Evolutionary conservation across 495 filamentous ascomycete species (phyloP).

Genomic region (Penicillium atrosanguineum): DNA sequence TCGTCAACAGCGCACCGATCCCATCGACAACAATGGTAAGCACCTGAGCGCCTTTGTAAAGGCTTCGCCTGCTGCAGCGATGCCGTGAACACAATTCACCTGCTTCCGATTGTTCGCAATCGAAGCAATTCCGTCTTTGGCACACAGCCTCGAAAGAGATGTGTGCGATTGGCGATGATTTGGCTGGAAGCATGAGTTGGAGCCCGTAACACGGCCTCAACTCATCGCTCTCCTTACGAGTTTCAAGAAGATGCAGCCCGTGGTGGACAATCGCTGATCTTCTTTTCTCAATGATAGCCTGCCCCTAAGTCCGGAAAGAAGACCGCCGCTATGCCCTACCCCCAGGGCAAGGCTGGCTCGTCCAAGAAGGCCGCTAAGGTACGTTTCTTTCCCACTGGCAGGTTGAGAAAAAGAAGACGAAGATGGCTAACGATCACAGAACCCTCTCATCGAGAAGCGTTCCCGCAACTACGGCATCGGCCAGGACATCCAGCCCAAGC

Average conservation of each 20-base stretch:
- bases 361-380: slow-evolving; percentile 97
- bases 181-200: slow-evolving; percentile 75
- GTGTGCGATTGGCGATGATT: slow-evolving; percentile 61
- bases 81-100: slow-evolving; percentile 34
- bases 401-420: slow-evolving; percentile 16
- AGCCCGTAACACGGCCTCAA: slow-evolving; percentile 54
- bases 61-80: slow-evolving; percentile 38
- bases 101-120: slow-evolving; percentile 34
- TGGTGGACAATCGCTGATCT: slow-evolving; percentile 87
- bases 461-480: slow-evolving; percentile 98
- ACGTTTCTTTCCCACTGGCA: slow-evolving; percentile 37
- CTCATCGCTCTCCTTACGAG: slow-evolving; percentile 78
- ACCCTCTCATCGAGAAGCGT: slow-evolving; percentile 98
- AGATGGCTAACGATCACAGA: slow-evolving; percentile 52
- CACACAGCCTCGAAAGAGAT: slow-evolving; percentile 36
- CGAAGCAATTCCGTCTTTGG: slow-evolving; percentile 44
- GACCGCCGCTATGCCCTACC: slow-evolving; percentile 93
- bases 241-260: slow-evolving; percentile 76
- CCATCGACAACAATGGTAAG: slow-evolving; percentile 54
- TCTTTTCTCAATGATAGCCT: slow-evolving; percentile 99
- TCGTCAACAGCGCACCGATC: slow-evolving; percentile 45
- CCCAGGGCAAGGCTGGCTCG: slow-evolving; percentile 81
- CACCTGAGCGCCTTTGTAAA: slow-evolving; percentile 33
- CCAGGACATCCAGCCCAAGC: slow-evolving; percentile 95
- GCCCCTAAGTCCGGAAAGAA: slow-evolving; percentile 88